Evolutionary conservation across 2,329 filamentous ascomycete species (phyloP).

Genomic region (Fusarium xylarioides): DNA sequence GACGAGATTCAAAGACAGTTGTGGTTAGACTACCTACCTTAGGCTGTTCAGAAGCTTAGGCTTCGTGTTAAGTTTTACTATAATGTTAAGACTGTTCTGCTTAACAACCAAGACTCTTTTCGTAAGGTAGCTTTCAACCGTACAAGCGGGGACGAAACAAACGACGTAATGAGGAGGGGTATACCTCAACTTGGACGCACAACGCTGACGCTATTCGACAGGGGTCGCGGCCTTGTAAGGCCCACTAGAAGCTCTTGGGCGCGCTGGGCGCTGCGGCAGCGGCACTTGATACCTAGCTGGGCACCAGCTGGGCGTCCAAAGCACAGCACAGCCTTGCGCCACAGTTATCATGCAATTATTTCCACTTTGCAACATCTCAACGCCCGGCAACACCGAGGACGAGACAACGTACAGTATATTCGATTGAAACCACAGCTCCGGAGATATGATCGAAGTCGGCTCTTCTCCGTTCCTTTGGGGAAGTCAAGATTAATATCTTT

Average conservation of each 20-base stretch:
- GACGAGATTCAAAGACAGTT: background rate
- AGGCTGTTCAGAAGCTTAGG: background rate
- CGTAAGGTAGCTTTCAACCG: background rate
- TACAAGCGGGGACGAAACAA: constrained; percentile 25
- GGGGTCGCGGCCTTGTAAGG: constrained; percentile 16
- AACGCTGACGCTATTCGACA: constrained; percentile 38
- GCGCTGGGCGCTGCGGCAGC: constrained; percentile 3
- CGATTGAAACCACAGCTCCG: background rate
- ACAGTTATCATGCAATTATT: constrained; percentile 16
- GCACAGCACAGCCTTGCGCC: constrained; percentile 20
- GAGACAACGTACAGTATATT: background rate
- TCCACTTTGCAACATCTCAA: constrained; percentile 7
- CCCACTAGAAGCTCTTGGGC: constrained; percentile 21
- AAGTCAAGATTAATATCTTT: background rate
- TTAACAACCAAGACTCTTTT: background rate
- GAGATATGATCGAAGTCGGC: background rate
- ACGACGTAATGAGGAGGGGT: constrained; percentile 43
- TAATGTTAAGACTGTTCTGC: background rate
- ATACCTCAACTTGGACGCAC: constrained; percentile 22
- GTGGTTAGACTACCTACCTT: background rate
- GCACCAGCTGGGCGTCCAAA: constrained; percentile 3
- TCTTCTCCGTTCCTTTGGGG: background rate
- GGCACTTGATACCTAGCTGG: constrained; percentile 22
- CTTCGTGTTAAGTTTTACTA: background rate
- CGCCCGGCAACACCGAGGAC: constrained; percentile 31